Evolutionary conservation across 1,284 basidiomycete species (phyloP).

Genomic region (Microbotryomycetes sp.): DNA sequence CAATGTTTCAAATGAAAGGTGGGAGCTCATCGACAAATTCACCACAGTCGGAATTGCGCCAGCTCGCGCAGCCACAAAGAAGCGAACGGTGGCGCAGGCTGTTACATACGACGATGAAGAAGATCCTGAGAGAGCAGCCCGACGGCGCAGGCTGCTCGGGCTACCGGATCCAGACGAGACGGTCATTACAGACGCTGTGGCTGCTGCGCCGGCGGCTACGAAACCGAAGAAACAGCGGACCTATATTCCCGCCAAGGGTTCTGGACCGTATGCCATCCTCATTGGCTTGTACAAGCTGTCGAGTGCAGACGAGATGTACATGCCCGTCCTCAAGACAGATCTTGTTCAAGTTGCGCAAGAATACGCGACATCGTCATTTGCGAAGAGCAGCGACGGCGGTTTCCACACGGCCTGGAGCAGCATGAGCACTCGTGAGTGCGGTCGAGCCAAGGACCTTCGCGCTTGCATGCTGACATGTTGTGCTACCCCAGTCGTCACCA

Average conservation of each 20-base stretch:
- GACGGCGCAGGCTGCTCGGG: not conserved
- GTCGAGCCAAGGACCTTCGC: too few relatives aligned
- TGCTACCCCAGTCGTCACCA: not conserved
- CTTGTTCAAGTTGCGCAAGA: not conserved
- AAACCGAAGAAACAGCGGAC: constrained; percentile 1
- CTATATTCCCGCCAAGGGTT: constrained; percentile 23
- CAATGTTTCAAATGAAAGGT: too few relatives aligned
- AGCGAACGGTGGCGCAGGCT: too few relatives aligned
- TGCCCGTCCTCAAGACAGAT: not conserved
- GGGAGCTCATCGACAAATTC: too few relatives aligned
- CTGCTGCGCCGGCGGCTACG: not conserved
- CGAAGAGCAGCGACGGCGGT: not conserved
- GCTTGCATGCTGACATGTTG: too few relatives aligned
- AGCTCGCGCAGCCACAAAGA: too few relatives aligned
- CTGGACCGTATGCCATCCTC: constrained; percentile 26
- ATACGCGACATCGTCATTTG: constrained; percentile 13
- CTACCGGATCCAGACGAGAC: not conserved
- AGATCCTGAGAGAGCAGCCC: not conserved
- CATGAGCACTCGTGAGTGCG: constrained; percentile 14
- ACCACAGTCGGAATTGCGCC: too few relatives aligned
- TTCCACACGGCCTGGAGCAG: constrained; percentile 22
- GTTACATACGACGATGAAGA: too few relatives aligned
- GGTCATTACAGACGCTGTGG: not conserved
- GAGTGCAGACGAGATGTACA: not conserved
- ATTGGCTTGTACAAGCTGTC: constrained; percentile 19